Evolutionary conservation across 768 basidiomycete species (phyloP).

Genomic region (Suillus brevipes): DNA sequence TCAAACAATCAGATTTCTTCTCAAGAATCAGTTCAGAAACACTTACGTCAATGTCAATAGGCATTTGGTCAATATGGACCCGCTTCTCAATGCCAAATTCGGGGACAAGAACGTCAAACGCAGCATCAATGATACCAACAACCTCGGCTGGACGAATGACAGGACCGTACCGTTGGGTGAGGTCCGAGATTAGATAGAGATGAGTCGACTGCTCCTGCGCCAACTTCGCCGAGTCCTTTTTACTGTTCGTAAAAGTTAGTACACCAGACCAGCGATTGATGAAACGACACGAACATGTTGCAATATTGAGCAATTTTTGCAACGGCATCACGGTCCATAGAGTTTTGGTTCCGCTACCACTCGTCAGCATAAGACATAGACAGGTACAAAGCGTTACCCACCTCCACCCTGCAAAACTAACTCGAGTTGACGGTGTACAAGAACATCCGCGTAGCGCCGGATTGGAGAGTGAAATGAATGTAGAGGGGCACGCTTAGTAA

Average conservation of each 20-base stretch:
- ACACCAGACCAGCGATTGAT: background rate
- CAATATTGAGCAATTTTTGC: constrained; percentile 98
- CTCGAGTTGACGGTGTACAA: constrained; percentile 96
- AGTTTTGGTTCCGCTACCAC: constrained; percentile 73
- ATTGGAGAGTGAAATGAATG: constrained; percentile 92
- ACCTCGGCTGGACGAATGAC: constrained; percentile 95
- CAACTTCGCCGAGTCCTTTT: constrained; percentile 85
- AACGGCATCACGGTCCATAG: constrained; percentile 96
- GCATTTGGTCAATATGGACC: constrained; percentile 99
- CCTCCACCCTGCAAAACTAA: constrained; percentile 75
- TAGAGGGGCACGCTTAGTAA: constrained; percentile 82
- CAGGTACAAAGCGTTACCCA: constrained; percentile 31
- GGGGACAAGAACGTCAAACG: constrained; percentile 93
- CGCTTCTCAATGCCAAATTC: constrained; percentile 99
- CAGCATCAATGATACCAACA: constrained; percentile 93
- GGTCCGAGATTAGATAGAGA: constrained; percentile 88
- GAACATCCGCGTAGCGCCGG: constrained; percentile 88
- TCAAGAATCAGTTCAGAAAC: background rate
- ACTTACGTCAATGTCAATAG: constrained; percentile 73
- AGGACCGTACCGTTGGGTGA: constrained; percentile 93
- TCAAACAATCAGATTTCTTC: constrained; percentile 17
- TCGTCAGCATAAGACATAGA: constrained; percentile 12
- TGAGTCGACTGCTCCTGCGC: constrained; percentile 98
- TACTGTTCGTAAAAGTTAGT: constrained; percentile 45
- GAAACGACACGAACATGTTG: constrained; percentile 69